Evolutionary conservation across 768 basidiomycete genomes (phyloP).

Genomic region (Pilatotrama ljubarskyi): DNA sequence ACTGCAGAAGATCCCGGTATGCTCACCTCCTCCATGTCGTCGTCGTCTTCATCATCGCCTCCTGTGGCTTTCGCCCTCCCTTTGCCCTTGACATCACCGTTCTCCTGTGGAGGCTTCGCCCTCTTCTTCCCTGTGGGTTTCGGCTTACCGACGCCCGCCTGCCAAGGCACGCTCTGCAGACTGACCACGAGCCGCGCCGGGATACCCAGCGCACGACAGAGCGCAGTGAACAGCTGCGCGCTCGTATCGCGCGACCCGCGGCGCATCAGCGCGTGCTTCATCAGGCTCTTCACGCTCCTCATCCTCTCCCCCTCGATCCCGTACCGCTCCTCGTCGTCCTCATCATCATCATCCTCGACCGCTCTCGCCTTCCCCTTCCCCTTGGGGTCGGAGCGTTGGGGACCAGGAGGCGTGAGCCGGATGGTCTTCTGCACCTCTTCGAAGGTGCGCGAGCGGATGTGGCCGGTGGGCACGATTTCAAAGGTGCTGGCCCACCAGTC

Average conservation of each 20-base stretch:
- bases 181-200: constrained; percentile 88
- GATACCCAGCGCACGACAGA: constrained; percentile 83
- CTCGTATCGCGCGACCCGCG: constrained; percentile 82
- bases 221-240: constrained; percentile 87
- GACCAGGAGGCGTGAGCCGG: not conserved
- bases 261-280: constrained; percentile 87
- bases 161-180: constrained; percentile 91
- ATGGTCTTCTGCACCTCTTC: constrained; percentile 58
- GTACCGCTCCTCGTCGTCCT: constrained; percentile 33
- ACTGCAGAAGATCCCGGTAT: constrained; percentile 21
- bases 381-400: constrained; percentile 10
- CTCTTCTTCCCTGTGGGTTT: constrained; percentile 45
- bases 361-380: constrained; percentile 34
- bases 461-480: constrained; percentile 63
- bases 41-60: constrained; percentile 1
- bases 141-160: constrained; percentile 61
- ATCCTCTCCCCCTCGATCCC: constrained; percentile 61
- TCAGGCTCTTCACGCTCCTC: constrained; percentile 78
- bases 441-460: constrained; percentile 75
- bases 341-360: constrained; percentile 41
- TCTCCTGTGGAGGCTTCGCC: constrained; percentile 8
- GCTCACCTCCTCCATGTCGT: constrained; percentile 40
- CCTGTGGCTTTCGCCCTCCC: constrained; percentile 16
- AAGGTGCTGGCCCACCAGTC: constrained; percentile 85
- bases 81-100: constrained; percentile 38